Evolutionary conservation across 306 rosid species (phyloP).

Genomic region (Fragaria ananassa): DNA sequence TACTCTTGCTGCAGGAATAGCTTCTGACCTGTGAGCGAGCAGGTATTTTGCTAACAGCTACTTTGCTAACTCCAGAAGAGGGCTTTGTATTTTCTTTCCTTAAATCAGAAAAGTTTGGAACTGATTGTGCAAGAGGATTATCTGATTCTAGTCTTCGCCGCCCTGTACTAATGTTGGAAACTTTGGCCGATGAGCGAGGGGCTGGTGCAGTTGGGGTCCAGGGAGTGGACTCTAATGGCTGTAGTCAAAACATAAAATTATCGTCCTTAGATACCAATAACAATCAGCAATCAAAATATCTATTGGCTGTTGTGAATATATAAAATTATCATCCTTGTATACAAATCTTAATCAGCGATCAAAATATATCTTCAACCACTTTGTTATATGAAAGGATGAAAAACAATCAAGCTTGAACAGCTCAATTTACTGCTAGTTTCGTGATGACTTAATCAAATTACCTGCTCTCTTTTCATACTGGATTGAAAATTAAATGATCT

Average conservation of each 20-base stretch:
- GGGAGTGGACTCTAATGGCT: conserved; percentile 66
- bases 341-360: conserved; percentile 23
- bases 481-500: conserved; percentile 58
- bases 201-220: conserved; percentile 45
- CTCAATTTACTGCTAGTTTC: conserved; percentile 23
- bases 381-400: conserved; percentile 13
- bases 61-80: conserved; percentile 62
- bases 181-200: conserved; percentile 52
- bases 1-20: conserved; percentile 62
- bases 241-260: conserved; percentile 42
- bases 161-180: conserved; percentile 51
- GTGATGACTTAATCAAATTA: conserved; percentile 31
- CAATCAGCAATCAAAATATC: conserved; percentile 31
- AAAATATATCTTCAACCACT: conserved; percentile 12
- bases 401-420: conserved; percentile 11
- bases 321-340: conserved; percentile 20
- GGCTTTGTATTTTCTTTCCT: conserved; percentile 97
- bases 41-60: conserved; percentile 55
- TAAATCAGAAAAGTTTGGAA: conserved; percentile 92
- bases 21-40: conserved; percentile 65
- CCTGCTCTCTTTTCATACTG: conserved; percentile 72
- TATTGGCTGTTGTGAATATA: conserved; percentile 53
- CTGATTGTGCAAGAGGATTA: conserved; percentile 78
- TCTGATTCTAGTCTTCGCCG: conserved; percentile 64
- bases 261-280: conserved; percentile 22